These are phyloP conservation scores for Ogataea ganodermae DNA, from an alignment of 805 yeast genomes.

Conservation along the genomic window DNA sequence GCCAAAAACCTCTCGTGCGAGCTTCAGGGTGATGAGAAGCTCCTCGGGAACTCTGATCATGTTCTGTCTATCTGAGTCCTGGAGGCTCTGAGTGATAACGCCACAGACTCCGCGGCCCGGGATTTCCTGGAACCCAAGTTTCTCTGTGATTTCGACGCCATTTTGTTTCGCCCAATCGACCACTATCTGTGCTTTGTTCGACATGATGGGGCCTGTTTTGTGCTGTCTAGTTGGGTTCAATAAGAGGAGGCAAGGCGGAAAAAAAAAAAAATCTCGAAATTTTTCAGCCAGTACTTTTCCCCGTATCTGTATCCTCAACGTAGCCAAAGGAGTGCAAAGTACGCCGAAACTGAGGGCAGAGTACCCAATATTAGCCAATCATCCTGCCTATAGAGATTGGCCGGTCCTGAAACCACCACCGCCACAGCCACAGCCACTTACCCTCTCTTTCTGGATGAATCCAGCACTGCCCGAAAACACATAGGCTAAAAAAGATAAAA, in stretches of 20 bases:
- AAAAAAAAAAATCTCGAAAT: background rate
- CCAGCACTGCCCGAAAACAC: background rate
- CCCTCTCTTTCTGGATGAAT: background rate
- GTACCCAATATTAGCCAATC: too few species aligned
- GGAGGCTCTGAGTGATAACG: constrained; percentile 21
- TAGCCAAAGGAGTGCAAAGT: too few species aligned
- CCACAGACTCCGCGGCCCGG: constrained; percentile 39
- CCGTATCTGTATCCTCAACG: too few species aligned
- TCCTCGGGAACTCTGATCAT: constrained; percentile 41
- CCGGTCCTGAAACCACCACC: too few species aligned
- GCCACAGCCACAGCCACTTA: too few species aligned
- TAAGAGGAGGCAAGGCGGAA: background rate
- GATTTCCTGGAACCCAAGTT: constrained; percentile 36
- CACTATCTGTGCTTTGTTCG: background rate
- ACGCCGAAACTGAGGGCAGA: too few species aligned
- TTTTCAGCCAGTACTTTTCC: background rate
- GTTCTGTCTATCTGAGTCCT: constrained; percentile 8
- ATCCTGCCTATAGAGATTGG: too few species aligned
- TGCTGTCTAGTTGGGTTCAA: too few species aligned
- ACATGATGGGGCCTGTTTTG: background rate
- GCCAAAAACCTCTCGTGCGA: constrained; percentile 37
- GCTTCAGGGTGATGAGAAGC: constrained; percentile 39
- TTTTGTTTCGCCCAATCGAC: constrained; percentile 35
- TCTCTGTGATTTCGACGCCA: constrained; percentile 40
- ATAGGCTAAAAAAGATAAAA: constrained; percentile 5